Evolutionary conservation across 345 rosid genomes (phyloP), one percentile per base, ranked within the genome.

Genomic region (Lepidium aucheri): DNA sequence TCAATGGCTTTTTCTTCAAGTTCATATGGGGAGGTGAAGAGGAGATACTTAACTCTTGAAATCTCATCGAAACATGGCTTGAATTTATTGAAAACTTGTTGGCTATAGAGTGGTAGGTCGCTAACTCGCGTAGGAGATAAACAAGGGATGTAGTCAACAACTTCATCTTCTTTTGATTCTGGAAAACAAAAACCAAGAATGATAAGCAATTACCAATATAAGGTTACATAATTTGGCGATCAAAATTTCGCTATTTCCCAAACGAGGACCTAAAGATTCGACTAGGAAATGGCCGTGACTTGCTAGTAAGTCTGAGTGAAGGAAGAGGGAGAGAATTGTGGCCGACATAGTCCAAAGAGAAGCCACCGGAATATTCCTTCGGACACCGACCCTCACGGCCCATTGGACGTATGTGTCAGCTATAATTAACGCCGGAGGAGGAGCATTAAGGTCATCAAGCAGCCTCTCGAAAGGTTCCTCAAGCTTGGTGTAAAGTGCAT

Each of bases 391-490:
- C n/a, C n/a, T n/a, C n/a, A 63, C 72, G 0, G 75, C 77, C 89
- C 86, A 82, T 8, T 36, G 0, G 18, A 80, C 11, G 39, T 39
- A 28, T 4, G 81, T 71, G 33, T 82, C 85, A 1, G 82, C 72
- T 35, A 82, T 40, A 2, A 85, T 77, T 12, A n/a, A n/a, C n/a
- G 34, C 74, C 4, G 76, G 72, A 16, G 60, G 69, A 7, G 78
- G 78, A 1, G 62, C 56, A 20, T 55, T 24, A 8, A 84, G 78
- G 11, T 52, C 4, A 16, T 73, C 81, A 44, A 86, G 81, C 1
- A 85, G 57, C 54, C 40, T 17, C 56, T 79, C 82, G n/a, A 86
- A 74, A 0, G 94, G 96, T 13, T 69, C 80, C 36, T 68, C 74
- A 0, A 67, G 32, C 41, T 6, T 47, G 6, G 39, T 74, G 10